Evolutionary conservation across 306 rosid species (phyloP), one percentile per base, ranked within the genome.

Genomic region (Ochetophila trinervis): DNA sequence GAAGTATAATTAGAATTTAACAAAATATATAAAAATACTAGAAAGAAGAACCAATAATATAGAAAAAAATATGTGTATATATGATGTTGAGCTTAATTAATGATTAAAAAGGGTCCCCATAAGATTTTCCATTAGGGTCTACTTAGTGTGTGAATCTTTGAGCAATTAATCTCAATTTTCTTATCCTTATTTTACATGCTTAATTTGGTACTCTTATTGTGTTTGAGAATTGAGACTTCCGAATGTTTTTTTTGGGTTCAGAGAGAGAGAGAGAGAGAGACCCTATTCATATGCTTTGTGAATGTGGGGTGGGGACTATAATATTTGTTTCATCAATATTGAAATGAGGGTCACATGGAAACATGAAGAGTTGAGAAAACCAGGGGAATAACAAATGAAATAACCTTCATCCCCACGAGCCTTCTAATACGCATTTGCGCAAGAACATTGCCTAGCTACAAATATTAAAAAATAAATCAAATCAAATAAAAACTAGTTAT

Each of bases 291-390:
- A 54, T 45, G 30, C 44, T 21, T 37, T 11, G 57, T 8, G 27
- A 20, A 68, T 47, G 56, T 68, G 65, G 54, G 57, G 56, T 68
- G 65, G 54, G 57, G 60, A 5, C 9, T 32, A 60, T 34, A 52
- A 40, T 27, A 27, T 27, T 67, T 61, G 49, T 30, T 37, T 53
- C 48, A 47, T 55, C 13, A 32, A 54, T 47, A 52, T 55, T 40
- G 62, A 45, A 66, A 21, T 60, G 19, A 50, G 68, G 61, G 51
- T 74, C 84, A 79, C 84, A 70, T 79, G 80, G 84, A 74, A 69
- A 70, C 80, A 70, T 66, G 80, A 66, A 75, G n/a, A 49, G 66
- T 60, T 70, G 67, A 70, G 60, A 53, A 54, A 36, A 24, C 51
- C 8, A 53, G 48, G 58, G 50, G 63, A 19, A 36, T 52, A 20